Conservation (phyloP, 306 rosid species). For the Alnus glutinosa region DNA sequence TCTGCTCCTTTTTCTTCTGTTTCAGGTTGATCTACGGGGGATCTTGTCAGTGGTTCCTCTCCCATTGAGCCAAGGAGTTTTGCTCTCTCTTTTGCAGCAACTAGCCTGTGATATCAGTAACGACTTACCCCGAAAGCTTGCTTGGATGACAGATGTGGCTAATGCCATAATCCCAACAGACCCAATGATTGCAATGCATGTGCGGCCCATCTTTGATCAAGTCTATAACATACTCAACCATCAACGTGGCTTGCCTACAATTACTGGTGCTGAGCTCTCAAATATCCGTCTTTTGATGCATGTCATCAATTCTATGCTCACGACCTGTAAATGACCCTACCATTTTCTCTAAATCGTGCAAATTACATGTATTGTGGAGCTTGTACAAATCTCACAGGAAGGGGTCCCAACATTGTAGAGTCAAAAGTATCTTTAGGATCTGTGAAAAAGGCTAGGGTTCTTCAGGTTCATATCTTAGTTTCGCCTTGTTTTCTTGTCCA, state of each 20-base stretch:
- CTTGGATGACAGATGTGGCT: constrained; percentile 92
- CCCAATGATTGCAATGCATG: constrained; percentile 71
- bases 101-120: constrained; percentile 82
- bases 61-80: constrained; percentile 95
- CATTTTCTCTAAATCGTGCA: neutral
- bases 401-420: constrained; percentile 31
- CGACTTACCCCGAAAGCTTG: constrained; percentile 57
- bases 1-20: constrained; percentile 9
- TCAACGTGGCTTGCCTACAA: constrained; percentile 67
- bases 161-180: constrained; percentile 60
- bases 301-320: constrained; percentile 87
- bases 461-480: neutral
- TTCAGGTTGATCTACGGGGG: constrained; percentile 80
- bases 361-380: constrained; percentile 22
- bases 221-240: constrained; percentile 91
- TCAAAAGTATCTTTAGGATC: constrained; percentile 9
- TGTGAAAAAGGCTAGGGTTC: constrained; percentile 6
- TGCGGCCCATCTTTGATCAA: constrained; percentile 86
- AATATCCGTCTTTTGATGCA: constrained; percentile 79
- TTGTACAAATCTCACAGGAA: constrained; percentile 42
- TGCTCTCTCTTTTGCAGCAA: constrained; percentile 94
- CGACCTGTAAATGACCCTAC: constrained; percentile 74
- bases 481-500: constrained; percentile 19
- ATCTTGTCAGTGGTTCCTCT: constrained; percentile 65
- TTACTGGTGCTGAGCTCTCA: constrained; percentile 52